Conservation (phyloP, 2,329 filamentous ascomycete species). For the Colletotrichum gigasporum region DNA sequence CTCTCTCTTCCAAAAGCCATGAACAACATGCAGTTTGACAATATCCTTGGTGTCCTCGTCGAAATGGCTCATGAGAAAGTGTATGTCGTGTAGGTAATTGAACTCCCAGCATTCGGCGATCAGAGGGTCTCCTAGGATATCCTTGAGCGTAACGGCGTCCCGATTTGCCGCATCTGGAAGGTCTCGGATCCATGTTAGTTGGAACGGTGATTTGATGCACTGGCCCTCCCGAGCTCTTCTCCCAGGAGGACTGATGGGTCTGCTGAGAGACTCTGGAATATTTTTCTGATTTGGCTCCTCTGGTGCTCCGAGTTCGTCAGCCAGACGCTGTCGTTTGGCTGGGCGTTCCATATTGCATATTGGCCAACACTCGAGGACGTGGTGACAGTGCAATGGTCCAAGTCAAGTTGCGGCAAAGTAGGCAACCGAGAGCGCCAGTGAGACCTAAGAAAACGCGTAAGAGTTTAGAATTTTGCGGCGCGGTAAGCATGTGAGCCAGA, state of each 20-base stretch:
- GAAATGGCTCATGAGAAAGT: constrained; percentile 64
- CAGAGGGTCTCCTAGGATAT: constrained; percentile 78
- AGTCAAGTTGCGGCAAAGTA: too few relatives aligned
- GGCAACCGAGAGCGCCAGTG: too few relatives aligned
- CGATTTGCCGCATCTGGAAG: constrained; percentile 68
- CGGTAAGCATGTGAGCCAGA: too few relatives aligned
- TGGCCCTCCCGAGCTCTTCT: constrained; percentile 39
- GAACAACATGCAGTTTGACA: constrained; percentile 64
- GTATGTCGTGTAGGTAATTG: constrained; percentile 71
- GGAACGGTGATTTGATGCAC: constrained; percentile 70
- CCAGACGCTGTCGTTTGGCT: constrained; percentile 42
- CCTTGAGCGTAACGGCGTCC: constrained; percentile 71
- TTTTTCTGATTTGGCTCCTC: background rate
- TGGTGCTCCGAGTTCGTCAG: background rate
- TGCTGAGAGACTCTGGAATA: constrained; percentile 43
- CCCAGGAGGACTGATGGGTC: constrained; percentile 58
- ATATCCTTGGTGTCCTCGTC: constrained; percentile 59
- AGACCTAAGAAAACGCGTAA: too few relatives aligned
- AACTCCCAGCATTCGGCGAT: constrained; percentile 79
- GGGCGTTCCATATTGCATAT: constrained; percentile 39
- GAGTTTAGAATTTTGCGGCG: too few relatives aligned
- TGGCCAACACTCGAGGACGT: background rate
- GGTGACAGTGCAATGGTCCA: background rate
- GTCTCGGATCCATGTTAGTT: constrained; percentile 75
- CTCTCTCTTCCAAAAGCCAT: constrained; percentile 74